These are phyloP conservation scores for Niveomyces coronatus DNA, from an alignment of 2,329 filamentous ascomycete species.

Conservation along the genomic window DNA sequence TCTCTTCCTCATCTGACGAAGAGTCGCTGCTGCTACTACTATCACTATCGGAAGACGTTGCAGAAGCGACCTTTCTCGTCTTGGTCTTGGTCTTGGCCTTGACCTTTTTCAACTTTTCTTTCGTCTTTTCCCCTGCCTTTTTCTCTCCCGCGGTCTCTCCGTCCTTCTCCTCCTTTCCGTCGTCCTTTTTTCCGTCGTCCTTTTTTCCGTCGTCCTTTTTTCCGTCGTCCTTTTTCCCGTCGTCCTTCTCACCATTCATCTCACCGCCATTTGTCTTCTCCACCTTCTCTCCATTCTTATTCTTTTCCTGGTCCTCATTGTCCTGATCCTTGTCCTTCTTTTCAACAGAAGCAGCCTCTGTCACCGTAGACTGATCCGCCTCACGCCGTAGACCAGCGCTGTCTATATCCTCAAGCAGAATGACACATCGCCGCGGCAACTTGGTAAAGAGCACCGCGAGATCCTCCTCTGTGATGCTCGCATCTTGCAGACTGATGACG, in stretches of 20 bases:
- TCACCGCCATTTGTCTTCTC: no score
- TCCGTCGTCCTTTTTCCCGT: no score
- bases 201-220: no score
- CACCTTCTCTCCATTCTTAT: no score
- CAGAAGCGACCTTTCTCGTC: neutral
- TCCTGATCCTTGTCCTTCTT: conserved; percentile 28
- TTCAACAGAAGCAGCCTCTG: conserved; percentile 11
- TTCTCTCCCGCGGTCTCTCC: no score
- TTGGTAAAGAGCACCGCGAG: conserved; percentile 48
- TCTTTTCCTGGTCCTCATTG: conserved; percentile 25
- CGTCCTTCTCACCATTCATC: no score
- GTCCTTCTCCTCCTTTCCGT: no score
- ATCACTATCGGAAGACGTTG: conserved; percentile 9
- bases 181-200: no score
- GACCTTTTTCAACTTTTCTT: conserved; percentile 15
- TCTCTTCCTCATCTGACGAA: conserved; percentile 13
- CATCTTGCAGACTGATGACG: conserved; percentile 46
- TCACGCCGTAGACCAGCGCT: conserved; percentile 47
- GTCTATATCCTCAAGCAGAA: conserved; percentile 61
- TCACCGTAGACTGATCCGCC: no score
- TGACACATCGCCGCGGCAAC: conserved; percentile 52
- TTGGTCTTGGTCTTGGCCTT: conserved; percentile 1
- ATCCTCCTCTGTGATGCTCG: conserved; percentile 51
- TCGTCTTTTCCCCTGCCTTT: conserved; percentile 24
- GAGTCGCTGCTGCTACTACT: conserved; percentile 17